Evolutionary conservation across 345 rosid genomes (phyloP), one percentile per base, ranked within the genome.

Genomic region (Arabidopsis suecica): DNA sequence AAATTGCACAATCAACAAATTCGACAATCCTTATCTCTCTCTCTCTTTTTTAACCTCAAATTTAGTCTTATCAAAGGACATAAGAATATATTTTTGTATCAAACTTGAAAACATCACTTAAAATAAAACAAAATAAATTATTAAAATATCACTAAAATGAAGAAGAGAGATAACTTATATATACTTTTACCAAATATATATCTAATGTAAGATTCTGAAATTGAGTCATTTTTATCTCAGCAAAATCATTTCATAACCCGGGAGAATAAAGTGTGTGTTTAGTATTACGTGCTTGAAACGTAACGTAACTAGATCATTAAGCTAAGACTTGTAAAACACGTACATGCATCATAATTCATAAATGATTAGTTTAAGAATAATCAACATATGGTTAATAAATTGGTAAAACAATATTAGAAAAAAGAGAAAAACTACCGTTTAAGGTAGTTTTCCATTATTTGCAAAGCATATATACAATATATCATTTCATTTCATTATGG

Each of bases 321-420:
- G 28, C 37, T 28, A 71, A 10, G 18, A 71, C 58, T 71, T 71
- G 67, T 48, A 71, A 14, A 60, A 71, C 59, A 71, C 75, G 75
- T 6, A 36, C 66, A 16, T 16, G 18, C 18, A 47, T 48, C 65
- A 36, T 60, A 58, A 28, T 28, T 28, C 32, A 28, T 28, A 28
- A 7, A 70, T 45, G 25, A 58, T 6, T 32, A 69, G 6, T 32
- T 56, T 69, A 23, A 58, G 57, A 45, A 59, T 22, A 34, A 18
- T 41, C 41, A 41, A 69, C 42, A 7, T 4, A 14, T n/a, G 63
- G 49, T 55, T 41, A 37, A 12, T 3, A n/a, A 22, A 47, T 65
- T 59, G 47, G 36, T 38, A 37, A 3, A 54, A 25, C 3, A 54
- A 25, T 3, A 28, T 28, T 3, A 28, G 2, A 28, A 28, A 28